Base-by-base conservation (phyloP, 1,284 basidiomycete species). In the Chalciporus sp. region DNA sequence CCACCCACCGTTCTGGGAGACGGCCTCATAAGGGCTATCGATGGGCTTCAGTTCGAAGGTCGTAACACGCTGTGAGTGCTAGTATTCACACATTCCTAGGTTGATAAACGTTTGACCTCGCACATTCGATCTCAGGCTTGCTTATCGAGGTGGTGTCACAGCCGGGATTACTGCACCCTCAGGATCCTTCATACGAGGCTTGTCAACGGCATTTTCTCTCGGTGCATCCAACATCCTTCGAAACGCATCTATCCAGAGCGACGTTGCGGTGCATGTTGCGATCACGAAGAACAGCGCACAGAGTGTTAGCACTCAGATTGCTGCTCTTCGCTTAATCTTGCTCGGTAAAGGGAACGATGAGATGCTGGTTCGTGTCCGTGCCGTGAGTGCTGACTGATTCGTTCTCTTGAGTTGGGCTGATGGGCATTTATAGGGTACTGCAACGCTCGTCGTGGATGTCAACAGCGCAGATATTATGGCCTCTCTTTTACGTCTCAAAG, bases 381-480 rank as follows among this genome's bases (percentile, higher is more conserved):
- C 83, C 71, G 86, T 85, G 60, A 56, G 76, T 61, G 19, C 7
- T 9, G 23, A 20, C 16, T 42, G 29, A 39, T 53, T 50, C 52
- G 12, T 49, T 33, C 23, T 44, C 11, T 23, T 6, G 37, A 0
- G 16, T 12, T 33, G 10, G 1, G 26, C 20, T 47, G 20, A 45
- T 10, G 4, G 14, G 42, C 31, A 47, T 29, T 10, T 39, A 42
- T 47, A 82, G 81, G 80, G 68, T 56, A 79, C 69, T 56, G 84
- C 70, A 41, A 86, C 91, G 2, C 63, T 83, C 20, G 85, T 95
- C 2, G 75, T 94, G 11, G 77, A 85, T 10, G 86, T 88, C 1
- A 72, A 86, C 58, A 86, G 77, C 58, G 88, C 87, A 3, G 91
- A 95, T 63, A 80, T 87, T 45, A 94, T 95, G 75, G 86, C 86